Evolutionary conservation across 2,329 filamentous ascomycete genomes (phyloP).

Genomic region (Calonectria henricotiae): DNA sequence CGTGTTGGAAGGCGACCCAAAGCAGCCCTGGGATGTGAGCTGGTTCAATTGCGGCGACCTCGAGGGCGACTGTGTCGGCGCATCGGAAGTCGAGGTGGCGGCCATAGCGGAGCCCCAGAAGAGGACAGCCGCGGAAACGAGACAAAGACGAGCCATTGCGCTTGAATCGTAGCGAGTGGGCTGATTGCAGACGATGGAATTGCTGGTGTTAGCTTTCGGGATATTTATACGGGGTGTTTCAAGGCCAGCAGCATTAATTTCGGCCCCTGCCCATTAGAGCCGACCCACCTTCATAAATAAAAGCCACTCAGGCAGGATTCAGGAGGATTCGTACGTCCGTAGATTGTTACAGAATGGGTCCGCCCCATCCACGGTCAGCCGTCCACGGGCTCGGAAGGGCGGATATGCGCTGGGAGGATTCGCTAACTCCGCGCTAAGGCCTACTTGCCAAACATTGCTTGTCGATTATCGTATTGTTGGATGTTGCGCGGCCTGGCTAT

Average conservation of each 20-base stretch:
- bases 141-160: not conserved
- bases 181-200: not conserved
- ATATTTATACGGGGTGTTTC: not conserved
- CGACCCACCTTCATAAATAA: not conserved
- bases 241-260: not conserved
- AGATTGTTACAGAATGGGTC: not conserved
- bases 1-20: not conserved
- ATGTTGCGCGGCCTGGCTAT: not conserved
- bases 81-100: not conserved
- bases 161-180: not conserved
- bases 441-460: not conserved
- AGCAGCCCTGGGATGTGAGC: not conserved
- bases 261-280: not conserved
- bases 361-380: not conserved
- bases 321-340: not conserved
- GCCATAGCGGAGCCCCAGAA: conserved; percentile 1
- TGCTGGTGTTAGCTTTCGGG: not conserved
- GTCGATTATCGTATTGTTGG: not conserved
- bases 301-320: conserved; percentile 4
- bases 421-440: not conserved
- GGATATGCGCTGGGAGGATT: not conserved
- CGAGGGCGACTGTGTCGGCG: not conserved
- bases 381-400: not conserved
- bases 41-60: not conserved
- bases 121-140: not conserved